These are phyloP conservation scores for Phytophthora pseudosyringae DNA, from an alignment of 352 stramenopile species.

Conservation along the genomic window DNA sequence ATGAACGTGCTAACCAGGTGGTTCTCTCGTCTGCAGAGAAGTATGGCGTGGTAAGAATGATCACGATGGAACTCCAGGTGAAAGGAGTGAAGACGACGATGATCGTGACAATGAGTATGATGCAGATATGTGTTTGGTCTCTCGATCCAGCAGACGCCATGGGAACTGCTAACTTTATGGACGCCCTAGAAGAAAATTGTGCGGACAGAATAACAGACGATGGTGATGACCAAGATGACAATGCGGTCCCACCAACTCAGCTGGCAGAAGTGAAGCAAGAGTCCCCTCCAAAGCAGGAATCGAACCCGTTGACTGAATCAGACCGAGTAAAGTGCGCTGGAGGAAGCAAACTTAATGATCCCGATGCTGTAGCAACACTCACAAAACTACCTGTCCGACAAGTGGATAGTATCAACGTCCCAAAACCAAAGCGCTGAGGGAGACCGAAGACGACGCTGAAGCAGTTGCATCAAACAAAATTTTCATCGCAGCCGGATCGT, in stretches of 20 bases:
- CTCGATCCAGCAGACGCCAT: conserved; percentile 1
- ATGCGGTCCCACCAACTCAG: neutral
- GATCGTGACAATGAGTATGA: neutral
- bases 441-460: neutral
- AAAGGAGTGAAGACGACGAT: too few relatives aligned
- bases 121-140: neutral
- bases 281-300: neutral
- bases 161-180: neutral
- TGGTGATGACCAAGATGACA: neutral
- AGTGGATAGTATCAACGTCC: neutral
- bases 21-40: conserved; percentile 1
- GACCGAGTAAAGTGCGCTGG: neutral
- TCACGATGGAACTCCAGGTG: too few relatives aligned
- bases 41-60: neutral
- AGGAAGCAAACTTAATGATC: neutral
- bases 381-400: neutral
- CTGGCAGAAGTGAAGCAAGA: neutral
- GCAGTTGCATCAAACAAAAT: conserved; percentile 1
- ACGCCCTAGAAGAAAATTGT: neutral
- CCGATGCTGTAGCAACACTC: neutral
- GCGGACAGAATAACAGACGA: neutral
- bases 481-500: neutral
- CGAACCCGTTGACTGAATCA: neutral
- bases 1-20: neutral
- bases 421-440: neutral